Evolutionary conservation across 768 basidiomycete genomes (phyloP).

Genomic region (Pleurotus pulmonarius): DNA sequence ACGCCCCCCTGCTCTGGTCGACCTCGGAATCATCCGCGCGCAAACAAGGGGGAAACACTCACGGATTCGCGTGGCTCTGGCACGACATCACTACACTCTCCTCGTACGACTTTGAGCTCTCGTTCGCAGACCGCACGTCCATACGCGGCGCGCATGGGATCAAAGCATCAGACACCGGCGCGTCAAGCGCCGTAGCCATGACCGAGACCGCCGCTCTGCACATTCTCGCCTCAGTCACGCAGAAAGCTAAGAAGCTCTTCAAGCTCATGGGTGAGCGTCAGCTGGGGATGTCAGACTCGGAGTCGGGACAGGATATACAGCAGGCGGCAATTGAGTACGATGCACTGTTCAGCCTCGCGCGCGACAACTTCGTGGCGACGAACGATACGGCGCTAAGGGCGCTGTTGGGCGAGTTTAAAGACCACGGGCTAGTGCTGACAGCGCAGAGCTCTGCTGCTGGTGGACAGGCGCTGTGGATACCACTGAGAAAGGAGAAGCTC

Average conservation of each 20-base stretch:
- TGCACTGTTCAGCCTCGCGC: slow-evolving; percentile 66
- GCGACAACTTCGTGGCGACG: slow-evolving; percentile 84
- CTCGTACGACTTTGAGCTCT: slow-evolving; percentile 77
- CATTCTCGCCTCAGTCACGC: slow-evolving; percentile 82
- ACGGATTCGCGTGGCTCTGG: slow-evolving; percentile 77
- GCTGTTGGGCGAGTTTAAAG: slow-evolving; percentile 84
- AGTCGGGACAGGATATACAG: slow-evolving; percentile 37
- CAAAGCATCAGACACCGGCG: slow-evolving; percentile 13
- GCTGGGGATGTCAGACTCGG: slow-evolving; percentile 51
- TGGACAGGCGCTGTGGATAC: slow-evolving; percentile 81
- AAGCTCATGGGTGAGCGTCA: slow-evolving; percentile 64
- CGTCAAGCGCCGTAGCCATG: slow-evolving; percentile 38
- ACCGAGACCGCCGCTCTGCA: slow-evolving; percentile 77
- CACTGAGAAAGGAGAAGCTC: slow-evolving; percentile 75
- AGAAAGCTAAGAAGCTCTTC: slow-evolving; percentile 84
- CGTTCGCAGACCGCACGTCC: slow-evolving; percentile 60
- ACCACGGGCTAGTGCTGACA: slow-evolving; percentile 79
- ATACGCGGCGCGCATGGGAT: slow-evolving; percentile 41
- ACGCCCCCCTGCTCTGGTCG: slow-evolving; percentile 81
- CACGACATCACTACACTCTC: slow-evolving; percentile 87
- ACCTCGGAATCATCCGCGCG: slow-evolving; percentile 58
- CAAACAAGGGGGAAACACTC: slow-evolving; percentile 35
- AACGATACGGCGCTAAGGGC: slow-evolving; percentile 82
- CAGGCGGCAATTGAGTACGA: slow-evolving; percentile 62
- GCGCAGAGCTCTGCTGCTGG: slow-evolving; percentile 38